Conservation (phyloP, 805 yeast species). For the Kodamaea fukazawae region DNA sequence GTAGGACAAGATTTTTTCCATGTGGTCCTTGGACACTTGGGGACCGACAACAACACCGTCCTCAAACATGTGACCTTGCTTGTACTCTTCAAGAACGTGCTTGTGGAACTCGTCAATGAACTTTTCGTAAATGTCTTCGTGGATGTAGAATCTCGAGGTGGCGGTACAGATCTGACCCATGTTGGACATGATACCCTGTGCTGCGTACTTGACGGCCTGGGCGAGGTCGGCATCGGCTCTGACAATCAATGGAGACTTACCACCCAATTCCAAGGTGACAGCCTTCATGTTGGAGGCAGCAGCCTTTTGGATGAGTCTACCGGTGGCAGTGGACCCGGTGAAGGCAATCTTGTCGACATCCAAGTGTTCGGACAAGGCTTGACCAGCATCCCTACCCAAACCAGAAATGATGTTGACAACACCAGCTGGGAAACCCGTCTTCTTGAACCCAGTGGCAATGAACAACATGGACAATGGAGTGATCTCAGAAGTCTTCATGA, state of each 20-base stretch:
- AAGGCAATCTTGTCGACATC: constrained; percentile 51
- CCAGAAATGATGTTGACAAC: constrained; percentile 72
- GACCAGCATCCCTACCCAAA: constrained; percentile 67
- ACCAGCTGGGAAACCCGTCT: constrained; percentile 77
- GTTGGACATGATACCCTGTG: constrained; percentile 61
- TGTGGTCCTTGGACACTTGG: constrained; percentile 55
- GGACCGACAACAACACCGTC: constrained; percentile 55
- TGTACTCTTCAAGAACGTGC: constrained; percentile 48
- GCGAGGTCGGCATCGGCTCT: constrained; percentile 63
- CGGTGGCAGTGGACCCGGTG: constrained; percentile 61
- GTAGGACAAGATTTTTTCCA: constrained; percentile 45
- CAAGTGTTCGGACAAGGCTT: constrained; percentile 56
- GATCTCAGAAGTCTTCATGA: constrained; percentile 71
- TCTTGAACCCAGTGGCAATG: constrained; percentile 54
- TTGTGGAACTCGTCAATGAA: constrained; percentile 45
- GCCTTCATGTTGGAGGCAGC: constrained; percentile 63
- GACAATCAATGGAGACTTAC: constrained; percentile 64
- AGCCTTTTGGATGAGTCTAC: constrained; percentile 57
- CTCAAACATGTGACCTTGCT: constrained; percentile 55
- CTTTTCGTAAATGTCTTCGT: constrained; percentile 53
- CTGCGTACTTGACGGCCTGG: constrained; percentile 67
- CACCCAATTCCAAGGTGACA: constrained; percentile 70
- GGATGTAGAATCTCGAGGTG: constrained; percentile 59
- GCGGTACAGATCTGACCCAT: constrained; percentile 71
- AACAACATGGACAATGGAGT: constrained; percentile 70